A percentile compares a stretch with the other conserved stretches of the same genome.
These are phyloP conservation scores for Lachnellula willkommii DNA, from an alignment of 2,329 filamentous ascomycete genomes.

Conservation along the genomic window DNA sequence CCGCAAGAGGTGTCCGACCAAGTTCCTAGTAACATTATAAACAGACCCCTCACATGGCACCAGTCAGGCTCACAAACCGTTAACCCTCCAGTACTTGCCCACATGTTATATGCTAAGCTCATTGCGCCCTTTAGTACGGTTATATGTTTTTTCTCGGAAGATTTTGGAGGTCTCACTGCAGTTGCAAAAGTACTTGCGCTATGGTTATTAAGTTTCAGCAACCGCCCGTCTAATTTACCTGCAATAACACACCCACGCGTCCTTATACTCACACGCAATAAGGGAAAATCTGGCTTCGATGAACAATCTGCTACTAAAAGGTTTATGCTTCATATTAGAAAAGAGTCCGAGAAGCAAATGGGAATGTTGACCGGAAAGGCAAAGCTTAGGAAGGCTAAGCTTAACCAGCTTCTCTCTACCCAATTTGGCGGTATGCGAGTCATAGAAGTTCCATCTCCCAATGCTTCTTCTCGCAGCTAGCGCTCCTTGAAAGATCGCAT, in stretches of 20 bases:
- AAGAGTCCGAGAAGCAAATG: conserved; percentile 1
- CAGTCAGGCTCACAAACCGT: background rate
- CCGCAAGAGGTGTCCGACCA: background rate
- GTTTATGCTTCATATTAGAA: background rate
- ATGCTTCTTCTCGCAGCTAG: background rate
- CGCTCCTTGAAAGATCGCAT: background rate
- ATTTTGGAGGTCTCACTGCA: conserved; percentile 3
- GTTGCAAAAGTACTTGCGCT: conserved; percentile 7
- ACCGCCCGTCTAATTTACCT: conserved; percentile 5
- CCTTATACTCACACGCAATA: background rate
- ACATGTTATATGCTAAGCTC: conserved; percentile 7
- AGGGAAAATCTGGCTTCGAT: background rate
- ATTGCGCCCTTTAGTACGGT: conserved; percentile 9
- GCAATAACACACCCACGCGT: conserved; percentile 3
- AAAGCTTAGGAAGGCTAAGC: background rate
- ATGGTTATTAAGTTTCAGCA: conserved; percentile 7
- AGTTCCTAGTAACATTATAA: background rate
- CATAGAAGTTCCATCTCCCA: background rate
- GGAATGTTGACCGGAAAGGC: background rate
- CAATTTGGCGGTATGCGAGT: conserved; percentile 6
- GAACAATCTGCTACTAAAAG: background rate
- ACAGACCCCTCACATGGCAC: background rate
- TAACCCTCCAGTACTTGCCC: background rate
- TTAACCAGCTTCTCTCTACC: background rate
- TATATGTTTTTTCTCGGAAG: too few relatives aligned